These are phyloP conservation scores for Chloris gayana DNA, from an alignment of 176 grass and related monocot species.

Conservation along the genomic window DNA sequence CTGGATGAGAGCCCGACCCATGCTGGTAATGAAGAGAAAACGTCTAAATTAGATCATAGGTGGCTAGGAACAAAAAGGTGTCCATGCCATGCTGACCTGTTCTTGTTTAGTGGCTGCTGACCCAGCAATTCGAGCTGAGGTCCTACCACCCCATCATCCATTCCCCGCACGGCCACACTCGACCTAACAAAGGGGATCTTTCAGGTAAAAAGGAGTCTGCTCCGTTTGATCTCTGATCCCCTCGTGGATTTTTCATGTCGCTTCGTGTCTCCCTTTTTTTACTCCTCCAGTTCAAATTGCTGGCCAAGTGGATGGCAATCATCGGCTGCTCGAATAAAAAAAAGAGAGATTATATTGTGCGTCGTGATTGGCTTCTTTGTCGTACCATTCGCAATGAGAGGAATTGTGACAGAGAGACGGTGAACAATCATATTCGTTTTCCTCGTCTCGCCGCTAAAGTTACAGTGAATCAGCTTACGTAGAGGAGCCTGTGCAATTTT, in stretches of 20 bases:
- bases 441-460: no score
- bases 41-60: conserved; percentile 24
- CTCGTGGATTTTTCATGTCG: conserved; percentile 30
- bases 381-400: neutral
- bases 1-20: conserved; percentile 44
- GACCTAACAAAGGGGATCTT: conserved; percentile 51
- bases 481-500: conserved; percentile 38
- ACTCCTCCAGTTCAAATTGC: neutral
- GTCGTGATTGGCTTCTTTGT: conserved; percentile 12
- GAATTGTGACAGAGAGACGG: neutral
- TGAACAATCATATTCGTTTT: no score
- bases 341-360: conserved; percentile 15
- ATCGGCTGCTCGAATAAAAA: neutral
- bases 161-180: neutral
- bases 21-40: conserved; percentile 40
- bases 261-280: neutral
- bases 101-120: conserved; percentile 53
- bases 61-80: neutral
- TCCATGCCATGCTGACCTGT: conserved; percentile 51
- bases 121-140: conserved; percentile 41
- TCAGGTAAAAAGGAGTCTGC: conserved; percentile 35
- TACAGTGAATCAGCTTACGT: neutral
- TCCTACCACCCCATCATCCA: conserved; percentile 46
- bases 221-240: conserved; percentile 15
- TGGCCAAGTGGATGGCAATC: conserved; percentile 37